Evolutionary conservation across 768 basidiomycete species (phyloP).

Genomic region (Jaapia argillacea): DNA sequence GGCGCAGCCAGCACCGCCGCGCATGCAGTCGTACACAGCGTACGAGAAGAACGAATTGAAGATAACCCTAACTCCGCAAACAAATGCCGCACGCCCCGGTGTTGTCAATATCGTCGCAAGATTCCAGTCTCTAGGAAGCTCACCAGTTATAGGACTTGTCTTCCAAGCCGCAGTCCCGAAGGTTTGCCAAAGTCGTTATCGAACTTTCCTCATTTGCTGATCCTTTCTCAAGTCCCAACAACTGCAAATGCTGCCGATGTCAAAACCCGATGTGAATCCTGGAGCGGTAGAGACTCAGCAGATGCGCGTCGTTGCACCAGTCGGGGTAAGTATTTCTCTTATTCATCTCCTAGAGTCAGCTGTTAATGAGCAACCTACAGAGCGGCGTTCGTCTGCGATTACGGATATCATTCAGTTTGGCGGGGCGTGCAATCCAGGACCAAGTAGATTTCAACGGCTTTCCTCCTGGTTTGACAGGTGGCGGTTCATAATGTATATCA

Average conservation of each 20-base stretch:
- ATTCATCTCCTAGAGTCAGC: slow-evolving; percentile 4
- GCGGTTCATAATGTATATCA: slow-evolving; percentile 12
- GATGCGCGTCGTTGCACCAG: slow-evolving; percentile 84
- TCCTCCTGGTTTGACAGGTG: slow-evolving; percentile 61
- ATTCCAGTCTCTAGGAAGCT: slow-evolving; percentile 61
- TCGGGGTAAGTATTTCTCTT: slow-evolving; percentile 51
- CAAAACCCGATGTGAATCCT: slow-evolving; percentile 67
- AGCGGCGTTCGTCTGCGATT: slow-evolving; percentile 77
- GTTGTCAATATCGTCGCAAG: slow-evolving; percentile 84
- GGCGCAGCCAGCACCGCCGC: slow-evolving; percentile 32
- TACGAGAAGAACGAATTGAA: slow-evolving; percentile 89
- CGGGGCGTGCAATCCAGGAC: slow-evolving; percentile 69
- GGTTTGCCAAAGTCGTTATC: slow-evolving; percentile 31
- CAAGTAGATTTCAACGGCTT: slow-evolving; percentile 94
- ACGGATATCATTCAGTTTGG: slow-evolving; percentile 69
- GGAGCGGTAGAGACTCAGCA: slow-evolving; percentile 89
- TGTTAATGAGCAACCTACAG: slow-evolving; percentile 27
- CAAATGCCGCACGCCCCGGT: slow-evolving; percentile 71
- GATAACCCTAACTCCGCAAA: slow-evolving; percentile 85
- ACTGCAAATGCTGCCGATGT: slow-evolving; percentile 97
- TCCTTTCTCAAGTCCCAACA: slow-evolving; percentile 74
- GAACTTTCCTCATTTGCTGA: no score
- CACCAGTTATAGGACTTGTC: slow-evolving; percentile 52
- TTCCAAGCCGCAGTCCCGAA: slow-evolving; percentile 98
- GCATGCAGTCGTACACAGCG: slow-evolving; percentile 67